Conservation (phyloP, 2,329 filamentous ascomycete species). For the Ceratocystis colombiana region DNA sequence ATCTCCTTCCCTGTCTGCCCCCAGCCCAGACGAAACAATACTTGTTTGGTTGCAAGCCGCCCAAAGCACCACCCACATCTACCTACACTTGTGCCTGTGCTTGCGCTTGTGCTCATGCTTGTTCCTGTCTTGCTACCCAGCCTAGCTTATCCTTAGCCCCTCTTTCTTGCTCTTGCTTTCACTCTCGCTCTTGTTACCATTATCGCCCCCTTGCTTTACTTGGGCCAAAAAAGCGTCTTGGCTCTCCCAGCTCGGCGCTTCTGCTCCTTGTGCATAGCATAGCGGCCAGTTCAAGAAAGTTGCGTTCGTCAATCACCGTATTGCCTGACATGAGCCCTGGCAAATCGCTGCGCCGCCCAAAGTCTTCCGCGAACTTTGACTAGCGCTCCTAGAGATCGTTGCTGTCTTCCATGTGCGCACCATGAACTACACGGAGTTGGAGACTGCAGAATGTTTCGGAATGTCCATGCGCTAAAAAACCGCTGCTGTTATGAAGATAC, state of each 20-base stretch:
- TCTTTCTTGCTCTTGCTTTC: neutral
- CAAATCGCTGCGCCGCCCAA: conserved; percentile 29
- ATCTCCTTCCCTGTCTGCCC: neutral
- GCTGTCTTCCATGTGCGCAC: conserved; percentile 27
- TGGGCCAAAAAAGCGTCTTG: neutral
- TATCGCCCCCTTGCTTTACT: neutral
- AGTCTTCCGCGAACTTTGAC: conserved; percentile 34
- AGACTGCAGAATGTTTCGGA: neutral
- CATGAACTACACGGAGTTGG: neutral
- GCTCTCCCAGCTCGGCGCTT: neutral
- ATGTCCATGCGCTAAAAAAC: neutral
- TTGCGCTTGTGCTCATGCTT: neutral
- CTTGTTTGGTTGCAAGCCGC: neutral
- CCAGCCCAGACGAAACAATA: neutral
- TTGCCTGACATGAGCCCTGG: conserved; percentile 34
- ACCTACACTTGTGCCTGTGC: neutral
- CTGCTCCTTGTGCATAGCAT: neutral
- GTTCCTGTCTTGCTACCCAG: neutral
- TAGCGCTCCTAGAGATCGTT: conserved; percentile 33
- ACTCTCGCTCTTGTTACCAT: neutral
- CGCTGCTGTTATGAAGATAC: neutral
- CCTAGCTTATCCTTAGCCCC: neutral
- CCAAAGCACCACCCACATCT: neutral
- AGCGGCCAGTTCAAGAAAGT: conserved; percentile 26
- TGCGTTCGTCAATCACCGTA: conserved; percentile 36